Evolutionary conservation across 164 flowering plant genomes (phyloP).

Genomic region (Magnolia officinalis): DNA sequence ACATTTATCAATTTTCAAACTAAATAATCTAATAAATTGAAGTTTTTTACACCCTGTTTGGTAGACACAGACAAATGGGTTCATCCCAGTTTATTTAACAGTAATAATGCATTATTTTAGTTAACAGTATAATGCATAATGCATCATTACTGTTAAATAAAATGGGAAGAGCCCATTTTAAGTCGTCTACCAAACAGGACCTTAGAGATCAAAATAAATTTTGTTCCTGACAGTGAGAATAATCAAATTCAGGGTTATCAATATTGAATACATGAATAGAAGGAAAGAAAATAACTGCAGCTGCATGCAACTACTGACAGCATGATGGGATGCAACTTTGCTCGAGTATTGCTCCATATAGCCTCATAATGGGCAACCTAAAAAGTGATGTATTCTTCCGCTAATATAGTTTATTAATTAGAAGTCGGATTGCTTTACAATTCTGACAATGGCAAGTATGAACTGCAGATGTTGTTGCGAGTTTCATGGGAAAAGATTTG

Average conservation of each 20-base stretch:
- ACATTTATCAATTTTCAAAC: background rate
- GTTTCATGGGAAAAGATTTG: background rate
- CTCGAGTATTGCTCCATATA: background rate
- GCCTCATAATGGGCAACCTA: background rate
- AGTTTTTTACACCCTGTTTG: too few relatives aligned
- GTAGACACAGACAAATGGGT: too few relatives aligned
- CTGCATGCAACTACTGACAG: background rate
- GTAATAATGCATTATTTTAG: too few relatives aligned
- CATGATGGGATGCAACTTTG: background rate
- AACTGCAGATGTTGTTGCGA: background rate
- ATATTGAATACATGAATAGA: background rate
- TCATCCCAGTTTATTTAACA: too few relatives aligned
- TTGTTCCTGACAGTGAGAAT: background rate
- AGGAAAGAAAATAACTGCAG: background rate
- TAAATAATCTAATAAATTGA: background rate
- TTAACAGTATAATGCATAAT: too few relatives aligned
- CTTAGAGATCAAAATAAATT: too few relatives aligned
- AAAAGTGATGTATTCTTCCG: background rate
- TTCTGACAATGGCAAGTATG: background rate
- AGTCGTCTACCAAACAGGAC: too few relatives aligned
- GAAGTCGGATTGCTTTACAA: background rate
- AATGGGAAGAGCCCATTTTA: too few relatives aligned
- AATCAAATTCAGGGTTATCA: background rate
- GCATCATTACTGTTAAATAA: too few relatives aligned
- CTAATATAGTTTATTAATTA: background rate